phyloP scores from a whole-genome alignment of 1,284 basidiomycete species.

The Anthracocystis setariae region DNA sequence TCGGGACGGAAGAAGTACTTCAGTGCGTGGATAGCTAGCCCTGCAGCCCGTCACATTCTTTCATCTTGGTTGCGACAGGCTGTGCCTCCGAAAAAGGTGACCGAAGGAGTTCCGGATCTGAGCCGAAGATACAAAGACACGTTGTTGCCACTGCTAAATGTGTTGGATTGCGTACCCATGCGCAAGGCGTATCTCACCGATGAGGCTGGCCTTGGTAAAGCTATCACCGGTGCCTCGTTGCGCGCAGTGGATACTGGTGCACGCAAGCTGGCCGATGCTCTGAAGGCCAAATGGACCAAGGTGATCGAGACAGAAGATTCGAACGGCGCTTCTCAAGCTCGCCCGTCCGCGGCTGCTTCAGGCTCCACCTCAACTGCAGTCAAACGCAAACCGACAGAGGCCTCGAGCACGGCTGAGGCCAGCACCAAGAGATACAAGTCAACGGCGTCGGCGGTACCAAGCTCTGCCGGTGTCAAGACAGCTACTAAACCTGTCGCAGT shows the following conservation, averaged over 20 bases:
- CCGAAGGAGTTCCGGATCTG: slow-evolving; percentile 28
- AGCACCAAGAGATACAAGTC: slow-evolving; percentile 34
- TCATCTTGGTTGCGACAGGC: slow-evolving; percentile 33
- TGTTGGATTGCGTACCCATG: slow-evolving; percentile 44
- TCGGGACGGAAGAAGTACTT: slow-evolving; percentile 25
- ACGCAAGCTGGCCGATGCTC: slow-evolving; percentile 24
- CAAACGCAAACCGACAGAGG: slow-evolving; percentile 30
- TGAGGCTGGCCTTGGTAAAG: slow-evolving; percentile 50
- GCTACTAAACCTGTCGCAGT: slow-evolving; percentile 8
- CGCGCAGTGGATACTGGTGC: slow-evolving; percentile 38
- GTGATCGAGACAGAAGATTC: slow-evolving; percentile 29
- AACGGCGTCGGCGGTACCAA: slow-evolving; percentile 5
- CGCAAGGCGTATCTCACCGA: slow-evolving; percentile 49
- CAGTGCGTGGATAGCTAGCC: slow-evolving; percentile 21
- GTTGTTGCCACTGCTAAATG: slow-evolving; percentile 41
- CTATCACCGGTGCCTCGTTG: slow-evolving; percentile 44
- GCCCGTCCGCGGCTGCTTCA: slow-evolving; percentile 3
- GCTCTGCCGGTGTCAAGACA: slow-evolving; percentile 1
- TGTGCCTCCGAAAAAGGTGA: slow-evolving; percentile 35
- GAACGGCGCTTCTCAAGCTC: neutral
- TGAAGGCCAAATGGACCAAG: slow-evolving; percentile 52
- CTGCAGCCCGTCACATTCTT: slow-evolving; percentile 35
- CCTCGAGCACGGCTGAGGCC: slow-evolving; percentile 5
- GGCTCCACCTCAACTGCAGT: slow-evolving; percentile 1
- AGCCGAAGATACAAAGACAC: slow-evolving; percentile 48